Evolutionary conservation across 2,329 filamentous ascomycete species (phyloP).

Genomic region (Cladosporium sp.): DNA sequence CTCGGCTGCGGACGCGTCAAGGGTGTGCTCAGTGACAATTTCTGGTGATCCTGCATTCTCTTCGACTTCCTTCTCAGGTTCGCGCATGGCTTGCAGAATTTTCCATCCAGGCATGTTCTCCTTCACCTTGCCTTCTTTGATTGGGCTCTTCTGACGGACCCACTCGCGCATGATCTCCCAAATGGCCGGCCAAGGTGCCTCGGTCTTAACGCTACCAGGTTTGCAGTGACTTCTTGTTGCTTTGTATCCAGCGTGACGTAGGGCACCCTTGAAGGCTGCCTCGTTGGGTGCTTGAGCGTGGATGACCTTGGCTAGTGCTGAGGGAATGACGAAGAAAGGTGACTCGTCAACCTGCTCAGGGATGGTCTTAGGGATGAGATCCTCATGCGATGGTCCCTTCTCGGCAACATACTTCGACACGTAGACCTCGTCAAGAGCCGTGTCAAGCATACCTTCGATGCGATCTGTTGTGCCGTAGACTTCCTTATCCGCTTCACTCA

Average conservation of each 20-base stretch:
- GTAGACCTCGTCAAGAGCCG: constrained; percentile 70
- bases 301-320: constrained; percentile 67
- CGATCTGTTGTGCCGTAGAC: constrained; percentile 76
- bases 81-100: constrained; percentile 45
- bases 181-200: constrained; percentile 83
- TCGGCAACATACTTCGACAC: constrained; percentile 23
- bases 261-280: constrained; percentile 72
- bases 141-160: constrained; percentile 73
- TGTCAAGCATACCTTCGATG: constrained; percentile 86
- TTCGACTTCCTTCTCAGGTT: constrained; percentile 31
- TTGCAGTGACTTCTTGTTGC: constrained; percentile 85
- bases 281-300: constrained; percentile 78
- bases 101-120: constrained; percentile 66
- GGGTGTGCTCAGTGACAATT: constrained; percentile 16
- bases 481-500: constrained; percentile 62
- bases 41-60: constrained; percentile 18
- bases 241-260: constrained; percentile 74
- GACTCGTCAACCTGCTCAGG: constrained; percentile 65
- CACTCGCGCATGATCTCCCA: constrained; percentile 95
- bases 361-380: constrained; percentile 45
- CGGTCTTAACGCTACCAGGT: constrained; percentile 84
- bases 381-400: constrained; percentile 1
- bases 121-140: constrained; percentile 69
- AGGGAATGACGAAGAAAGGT: constrained; percentile 84
- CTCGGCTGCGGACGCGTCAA: constrained; percentile 6